Percentiles rank a stretch among this genome's conserved stretches.
Conservation (phyloP, 2,329 filamentous ascomycete species). For the Xylaria sp. region DNA sequence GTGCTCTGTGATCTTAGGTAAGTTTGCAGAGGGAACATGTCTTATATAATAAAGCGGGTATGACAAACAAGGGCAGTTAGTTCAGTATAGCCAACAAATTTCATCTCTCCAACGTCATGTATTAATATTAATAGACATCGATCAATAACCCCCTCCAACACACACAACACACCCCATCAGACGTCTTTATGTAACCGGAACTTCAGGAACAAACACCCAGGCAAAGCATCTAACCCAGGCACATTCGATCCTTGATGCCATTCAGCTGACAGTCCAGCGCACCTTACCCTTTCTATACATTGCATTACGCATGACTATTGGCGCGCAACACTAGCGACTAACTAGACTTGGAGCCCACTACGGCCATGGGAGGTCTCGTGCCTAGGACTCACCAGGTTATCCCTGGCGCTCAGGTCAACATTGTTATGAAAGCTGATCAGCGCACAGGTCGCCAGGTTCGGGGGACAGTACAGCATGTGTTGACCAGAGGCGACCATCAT, state of each 20-base stretch:
- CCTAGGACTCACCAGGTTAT: slow-evolving; percentile 64
- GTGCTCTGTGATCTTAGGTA: neutral
- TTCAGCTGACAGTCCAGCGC: neutral
- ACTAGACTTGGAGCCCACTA: neutral
- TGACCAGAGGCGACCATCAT: slow-evolving; percentile 80
- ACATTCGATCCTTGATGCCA: neutral
- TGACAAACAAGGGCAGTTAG: too few species aligned
- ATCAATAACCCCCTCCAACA: too few species aligned
- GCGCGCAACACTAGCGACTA: neutral
- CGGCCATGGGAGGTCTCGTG: slow-evolving; percentile 47
- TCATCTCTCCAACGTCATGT: neutral
- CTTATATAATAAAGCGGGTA: slow-evolving; percentile 3
- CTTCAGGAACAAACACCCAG: too few species aligned
- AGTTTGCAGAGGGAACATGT: neutral
- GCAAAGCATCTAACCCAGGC: neutral
- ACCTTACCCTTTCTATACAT: neutral
- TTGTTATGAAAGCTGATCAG: slow-evolving; percentile 81
- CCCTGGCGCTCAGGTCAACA: slow-evolving; percentile 73
- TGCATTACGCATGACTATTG: neutral
- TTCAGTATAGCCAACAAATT: neutral
- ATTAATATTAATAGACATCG: neutral
- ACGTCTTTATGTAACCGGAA: too few species aligned
- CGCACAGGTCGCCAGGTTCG: slow-evolving; percentile 76
- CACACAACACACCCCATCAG: too few species aligned
- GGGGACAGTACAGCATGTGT: slow-evolving; percentile 72